A percentile compares a stretch with the other conserved stretches of the same genome.
phyloP scores from a whole-genome alignment of 345 rosid species.

The Sapria himalayana region DNA sequence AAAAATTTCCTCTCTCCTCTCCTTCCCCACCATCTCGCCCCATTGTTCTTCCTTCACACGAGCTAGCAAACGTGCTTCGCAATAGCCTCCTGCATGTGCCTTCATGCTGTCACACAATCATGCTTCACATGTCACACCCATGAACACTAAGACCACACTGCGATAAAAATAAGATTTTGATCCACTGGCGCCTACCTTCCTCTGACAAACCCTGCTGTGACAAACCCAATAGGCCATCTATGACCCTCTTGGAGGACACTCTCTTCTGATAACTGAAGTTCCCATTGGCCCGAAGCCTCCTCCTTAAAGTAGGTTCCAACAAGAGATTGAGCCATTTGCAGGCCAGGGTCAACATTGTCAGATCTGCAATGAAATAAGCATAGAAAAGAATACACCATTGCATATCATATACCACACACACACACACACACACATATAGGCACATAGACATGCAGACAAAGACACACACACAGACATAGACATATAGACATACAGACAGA shows the following conservation, averaged over 20 bases:
- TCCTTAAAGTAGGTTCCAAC: conserved; percentile 49
- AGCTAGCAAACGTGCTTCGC: conserved; percentile 48
- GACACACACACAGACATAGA: too few relatives aligned
- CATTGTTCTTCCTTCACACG: conserved; percentile 51
- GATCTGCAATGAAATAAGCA: conserved; percentile 31
- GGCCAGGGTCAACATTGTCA: conserved; percentile 16
- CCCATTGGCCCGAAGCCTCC: conserved; percentile 41
- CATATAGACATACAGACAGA: too few relatives aligned
- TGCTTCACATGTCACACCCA: not conserved
- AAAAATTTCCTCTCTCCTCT: conserved; percentile 41
- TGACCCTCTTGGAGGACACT: conserved; percentile 18
- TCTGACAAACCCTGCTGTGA: conserved; percentile 57
- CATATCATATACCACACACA: too few relatives aligned
- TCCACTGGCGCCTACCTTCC: conserved; percentile 47
- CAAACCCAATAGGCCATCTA: conserved; percentile 67
- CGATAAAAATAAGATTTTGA: not conserved
- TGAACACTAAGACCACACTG: not conserved
- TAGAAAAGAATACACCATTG: too few relatives aligned
- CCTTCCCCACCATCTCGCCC: conserved; percentile 24
- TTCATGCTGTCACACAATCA: conserved; percentile 31
- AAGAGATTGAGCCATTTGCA: conserved; percentile 30
- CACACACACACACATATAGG: too few relatives aligned
- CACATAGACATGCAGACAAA: too few relatives aligned
- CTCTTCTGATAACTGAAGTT: conserved; percentile 36
- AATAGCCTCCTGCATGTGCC: conserved; percentile 37